Evolutionary conservation across 2,329 filamentous ascomycete species (phyloP).

Genomic region (Grosmannia penicillata): DNA sequence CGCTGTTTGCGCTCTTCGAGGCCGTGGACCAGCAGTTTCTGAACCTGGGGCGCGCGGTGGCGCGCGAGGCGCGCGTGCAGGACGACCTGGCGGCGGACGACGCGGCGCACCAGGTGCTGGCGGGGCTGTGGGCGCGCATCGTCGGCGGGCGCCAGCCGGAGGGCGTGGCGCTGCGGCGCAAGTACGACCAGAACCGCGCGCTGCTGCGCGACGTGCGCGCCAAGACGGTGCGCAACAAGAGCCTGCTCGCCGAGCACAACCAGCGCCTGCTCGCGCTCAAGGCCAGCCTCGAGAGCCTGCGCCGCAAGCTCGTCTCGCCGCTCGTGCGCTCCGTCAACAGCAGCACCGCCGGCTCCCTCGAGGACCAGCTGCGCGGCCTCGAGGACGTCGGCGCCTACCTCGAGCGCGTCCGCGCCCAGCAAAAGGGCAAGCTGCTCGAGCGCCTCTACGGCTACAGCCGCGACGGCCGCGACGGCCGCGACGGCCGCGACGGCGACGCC

Average conservation of each 20-base stretch:
- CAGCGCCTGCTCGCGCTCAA: constrained; percentile 71
- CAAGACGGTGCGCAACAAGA: constrained; percentile 77
- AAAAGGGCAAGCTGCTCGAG: constrained; percentile 74
- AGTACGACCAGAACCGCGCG: constrained; percentile 81
- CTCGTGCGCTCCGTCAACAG: constrained; percentile 56
- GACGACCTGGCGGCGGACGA: constrained; percentile 56
- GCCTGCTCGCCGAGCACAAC: constrained; percentile 74
- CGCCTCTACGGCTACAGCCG: constrained; percentile 48
- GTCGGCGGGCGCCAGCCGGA: constrained; percentile 92
- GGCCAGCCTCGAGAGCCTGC: constrained; percentile 70
- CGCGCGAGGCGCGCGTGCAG: constrained; percentile 68
- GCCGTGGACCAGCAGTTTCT: constrained; percentile 81
- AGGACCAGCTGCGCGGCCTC: constrained; percentile 74
- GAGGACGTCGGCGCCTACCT: constrained; percentile 69
- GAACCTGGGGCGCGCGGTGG: constrained; percentile 72
- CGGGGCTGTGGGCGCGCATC: constrained; percentile 72
- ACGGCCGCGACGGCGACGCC: neutral
- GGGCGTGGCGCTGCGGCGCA: constrained; percentile 64
- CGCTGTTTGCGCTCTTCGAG: constrained; percentile 81
- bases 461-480: neutral
- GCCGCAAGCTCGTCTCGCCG: constrained; percentile 71
- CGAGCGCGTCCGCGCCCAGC: constrained; percentile 56
- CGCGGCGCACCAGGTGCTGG: constrained; percentile 43
- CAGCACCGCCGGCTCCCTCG: constrained; percentile 61
- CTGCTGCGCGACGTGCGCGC: constrained; percentile 66